phyloP scores from a whole-genome alignment of 495 filamentous ascomycete species.

The Talaromyces ruber region DNA sequence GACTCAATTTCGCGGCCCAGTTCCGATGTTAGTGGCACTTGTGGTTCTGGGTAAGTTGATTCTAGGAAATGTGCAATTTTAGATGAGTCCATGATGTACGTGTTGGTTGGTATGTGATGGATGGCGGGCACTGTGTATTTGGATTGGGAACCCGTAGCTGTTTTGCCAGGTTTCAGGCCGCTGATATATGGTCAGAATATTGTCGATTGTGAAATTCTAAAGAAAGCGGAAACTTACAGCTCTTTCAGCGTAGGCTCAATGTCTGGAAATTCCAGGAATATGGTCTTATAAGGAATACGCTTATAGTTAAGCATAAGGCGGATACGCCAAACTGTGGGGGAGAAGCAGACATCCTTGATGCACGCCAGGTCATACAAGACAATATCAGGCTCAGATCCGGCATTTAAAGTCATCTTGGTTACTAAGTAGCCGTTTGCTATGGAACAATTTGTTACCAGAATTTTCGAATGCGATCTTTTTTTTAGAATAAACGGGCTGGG shows the following conservation, averaged over 20 bases:
- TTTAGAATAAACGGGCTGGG: too few species aligned
- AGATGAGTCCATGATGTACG: conserved; percentile 29
- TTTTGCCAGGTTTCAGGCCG: conserved; percentile 15
- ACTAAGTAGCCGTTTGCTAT: background rate
- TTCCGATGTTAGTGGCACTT: conserved; percentile 23
- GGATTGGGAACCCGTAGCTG: conserved; percentile 11
- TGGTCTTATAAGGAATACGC: conserved; percentile 23
- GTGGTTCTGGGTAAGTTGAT: conserved; percentile 25
- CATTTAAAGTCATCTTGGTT: conserved; percentile 17
- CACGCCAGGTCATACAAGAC: conserved; percentile 32
- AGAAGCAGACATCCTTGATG: conserved; percentile 29
- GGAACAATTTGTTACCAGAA: background rate
- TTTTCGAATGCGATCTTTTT: too few species aligned
- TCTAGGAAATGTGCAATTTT: conserved; percentile 31
- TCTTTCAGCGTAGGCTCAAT: conserved; percentile 33
- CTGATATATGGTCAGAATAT: conserved; percentile 13
- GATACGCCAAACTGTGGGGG: conserved; percentile 33
- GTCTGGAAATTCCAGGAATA: conserved; percentile 35
- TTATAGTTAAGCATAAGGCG: conserved; percentile 38
- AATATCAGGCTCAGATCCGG: conserved; percentile 21
- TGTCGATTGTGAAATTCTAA: conserved; percentile 6
- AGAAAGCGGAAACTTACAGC: conserved; percentile 19
- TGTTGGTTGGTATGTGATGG: conserved; percentile 31
- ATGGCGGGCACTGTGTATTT: conserved; percentile 36
- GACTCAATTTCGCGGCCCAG: conserved; percentile 25